Evolutionary conservation across 225 moss, liverwort and hornwort species (phyloP).

Genomic region (Antitrichia curtipendula): DNA sequence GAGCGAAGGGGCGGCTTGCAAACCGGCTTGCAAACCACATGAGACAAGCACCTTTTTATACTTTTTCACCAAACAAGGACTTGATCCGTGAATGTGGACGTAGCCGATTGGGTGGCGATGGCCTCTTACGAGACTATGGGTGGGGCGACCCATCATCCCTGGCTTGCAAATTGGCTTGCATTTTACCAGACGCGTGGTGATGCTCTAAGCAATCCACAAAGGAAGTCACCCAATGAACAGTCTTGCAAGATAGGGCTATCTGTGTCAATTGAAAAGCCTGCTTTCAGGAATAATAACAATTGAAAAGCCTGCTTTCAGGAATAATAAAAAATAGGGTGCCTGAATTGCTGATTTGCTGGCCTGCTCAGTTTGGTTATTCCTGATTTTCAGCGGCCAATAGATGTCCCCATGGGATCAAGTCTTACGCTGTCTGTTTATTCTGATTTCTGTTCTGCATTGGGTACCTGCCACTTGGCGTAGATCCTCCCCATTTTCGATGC

Average conservation of each 20-base stretch:
- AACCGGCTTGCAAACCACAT: too few species aligned
- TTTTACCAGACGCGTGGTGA: too few species aligned
- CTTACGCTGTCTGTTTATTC: neutral
- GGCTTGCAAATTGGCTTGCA: too few species aligned
- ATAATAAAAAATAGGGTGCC: neutral
- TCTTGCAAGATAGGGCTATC: neutral
- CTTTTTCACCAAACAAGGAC: too few species aligned
- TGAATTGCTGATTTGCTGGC: neutral
- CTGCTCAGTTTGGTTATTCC: neutral
- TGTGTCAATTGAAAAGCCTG: neutral
- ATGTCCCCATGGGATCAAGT: neutral
- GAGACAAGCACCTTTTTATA: too few species aligned
- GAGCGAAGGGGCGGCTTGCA: too few species aligned
- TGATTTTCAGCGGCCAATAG: neutral
- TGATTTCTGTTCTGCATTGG: neutral
- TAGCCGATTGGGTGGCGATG: too few species aligned
- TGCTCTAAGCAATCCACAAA: too few species aligned
- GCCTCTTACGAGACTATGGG: too few species aligned
- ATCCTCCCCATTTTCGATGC: neutral
- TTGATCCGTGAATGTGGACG: too few species aligned
- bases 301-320: neutral
- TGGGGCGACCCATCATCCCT: too few species aligned
- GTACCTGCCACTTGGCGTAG: neutral
- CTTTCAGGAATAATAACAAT: neutral
- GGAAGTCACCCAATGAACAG: neutral